A percentile compares a stretch with the other conserved stretches of the same genome.
phyloP scores from a whole-genome alignment of 2,329 filamentous ascomycete species.

The Apiospora saccharicola region DNA sequence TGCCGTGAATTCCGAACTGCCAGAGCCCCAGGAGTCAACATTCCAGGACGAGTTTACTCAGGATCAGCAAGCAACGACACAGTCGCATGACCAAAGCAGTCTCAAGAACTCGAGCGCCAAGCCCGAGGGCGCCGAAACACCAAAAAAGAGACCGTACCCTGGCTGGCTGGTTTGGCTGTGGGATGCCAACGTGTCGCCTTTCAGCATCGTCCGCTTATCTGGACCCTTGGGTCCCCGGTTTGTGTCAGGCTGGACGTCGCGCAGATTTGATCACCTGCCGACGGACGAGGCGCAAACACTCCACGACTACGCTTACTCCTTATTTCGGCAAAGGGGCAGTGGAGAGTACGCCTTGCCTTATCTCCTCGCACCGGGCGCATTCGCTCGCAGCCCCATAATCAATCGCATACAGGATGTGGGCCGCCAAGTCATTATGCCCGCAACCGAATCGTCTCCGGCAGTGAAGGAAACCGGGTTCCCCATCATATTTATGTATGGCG shows the following conservation, averaged over 20 bases:
- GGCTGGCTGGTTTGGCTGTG: constrained; percentile 93
- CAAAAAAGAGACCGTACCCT: constrained; percentile 67
- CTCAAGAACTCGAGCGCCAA: constrained; percentile 50
- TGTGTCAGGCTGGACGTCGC: constrained; percentile 92
- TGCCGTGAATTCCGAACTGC: constrained; percentile 81
- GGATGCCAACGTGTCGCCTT: constrained; percentile 97
- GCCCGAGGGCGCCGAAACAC: constrained; percentile 42
- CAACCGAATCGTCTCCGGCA: constrained; percentile 41
- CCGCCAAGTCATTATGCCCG: constrained; percentile 64
- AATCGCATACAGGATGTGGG: constrained; percentile 86
- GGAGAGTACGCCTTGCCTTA: constrained; percentile 95
- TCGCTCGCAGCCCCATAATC: constrained; percentile 87
- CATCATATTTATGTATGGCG: constrained; percentile 93
- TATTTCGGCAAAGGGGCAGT: constrained; percentile 91
- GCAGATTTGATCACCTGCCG: constrained; percentile 90
- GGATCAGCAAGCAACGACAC: constrained; percentile 62
- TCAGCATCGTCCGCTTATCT: constrained; percentile 85
- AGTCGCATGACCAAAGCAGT: constrained; percentile 38
- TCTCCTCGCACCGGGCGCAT: constrained; percentile 91
- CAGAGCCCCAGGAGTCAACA: constrained; percentile 76
- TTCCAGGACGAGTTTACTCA: constrained; percentile 81
- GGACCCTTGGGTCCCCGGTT: constrained; percentile 91
- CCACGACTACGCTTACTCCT: constrained; percentile 92
- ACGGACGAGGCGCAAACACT: constrained; percentile 80
- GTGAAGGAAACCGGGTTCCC: constrained; percentile 73